phyloP scores from a whole-genome alignment of 768 basidiomycete species.

The Tephrocybe sp. region DNA sequence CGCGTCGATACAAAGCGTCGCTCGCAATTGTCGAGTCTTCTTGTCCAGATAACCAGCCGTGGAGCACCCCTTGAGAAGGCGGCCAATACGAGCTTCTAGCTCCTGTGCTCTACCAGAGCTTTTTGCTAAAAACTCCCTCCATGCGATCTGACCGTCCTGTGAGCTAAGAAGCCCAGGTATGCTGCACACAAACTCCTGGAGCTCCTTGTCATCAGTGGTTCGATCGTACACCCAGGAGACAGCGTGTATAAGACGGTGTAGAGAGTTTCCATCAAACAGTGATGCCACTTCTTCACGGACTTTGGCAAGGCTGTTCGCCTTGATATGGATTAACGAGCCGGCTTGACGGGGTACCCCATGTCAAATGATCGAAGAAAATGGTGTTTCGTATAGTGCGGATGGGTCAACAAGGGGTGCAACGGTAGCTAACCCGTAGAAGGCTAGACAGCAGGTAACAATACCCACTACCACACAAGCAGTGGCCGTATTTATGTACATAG shows the following conservation, averaged over 20 bases:
- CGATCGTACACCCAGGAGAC: constrained; percentile 2
- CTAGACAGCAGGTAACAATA: neutral
- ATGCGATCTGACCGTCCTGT: neutral
- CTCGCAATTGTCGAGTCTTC: neutral
- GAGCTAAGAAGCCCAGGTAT: neutral
- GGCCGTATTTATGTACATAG: neutral
- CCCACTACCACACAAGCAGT: neutral
- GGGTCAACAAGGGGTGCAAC: constrained; percentile 4
- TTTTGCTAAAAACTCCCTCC: neutral
- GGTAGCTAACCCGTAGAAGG: neutral
- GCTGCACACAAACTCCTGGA: neutral
- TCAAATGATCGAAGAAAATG: neutral
- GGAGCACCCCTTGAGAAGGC: neutral
- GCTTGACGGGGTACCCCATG: neutral
- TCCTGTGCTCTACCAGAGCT: neutral
- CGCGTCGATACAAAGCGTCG: neutral
- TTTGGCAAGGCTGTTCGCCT: neutral
- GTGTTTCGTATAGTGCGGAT: constrained; percentile 4
- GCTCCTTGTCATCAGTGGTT: neutral
- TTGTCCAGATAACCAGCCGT: neutral
- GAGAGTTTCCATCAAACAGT: neutral
- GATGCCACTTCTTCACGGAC: neutral
- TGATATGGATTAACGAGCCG: neutral
- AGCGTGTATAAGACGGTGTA: neutral
- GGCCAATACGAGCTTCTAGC: neutral